These are phyloP conservation scores for Rhizopogon sp. DNA, from an alignment of 768 basidiomycete genomes.

Conservation along the genomic window DNA sequence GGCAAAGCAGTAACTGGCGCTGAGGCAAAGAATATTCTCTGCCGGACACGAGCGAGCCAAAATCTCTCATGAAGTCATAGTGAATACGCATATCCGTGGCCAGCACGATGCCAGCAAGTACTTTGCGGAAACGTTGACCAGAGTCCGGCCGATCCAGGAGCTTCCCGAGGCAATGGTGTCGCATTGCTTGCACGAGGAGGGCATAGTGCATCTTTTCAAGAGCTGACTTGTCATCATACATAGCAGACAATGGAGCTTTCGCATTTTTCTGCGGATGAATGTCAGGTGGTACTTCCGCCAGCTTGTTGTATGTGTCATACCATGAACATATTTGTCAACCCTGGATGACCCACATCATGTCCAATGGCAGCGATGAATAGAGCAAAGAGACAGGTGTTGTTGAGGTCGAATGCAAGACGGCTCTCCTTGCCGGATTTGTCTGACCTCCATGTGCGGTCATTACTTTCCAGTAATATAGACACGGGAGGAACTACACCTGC, in stretches of 20 bases:
- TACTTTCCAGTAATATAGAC: slow-evolving; percentile 49
- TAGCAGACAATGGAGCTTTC: slow-evolving; percentile 76
- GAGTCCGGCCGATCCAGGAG: slow-evolving; percentile 53
- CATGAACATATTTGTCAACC: slow-evolving; percentile 92
- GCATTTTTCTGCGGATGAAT: slow-evolving; percentile 75
- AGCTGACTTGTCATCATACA: slow-evolving; percentile 87
- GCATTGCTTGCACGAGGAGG: slow-evolving; percentile 74
- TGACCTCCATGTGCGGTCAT: slow-evolving; percentile 30
- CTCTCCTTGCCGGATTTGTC: slow-evolving; percentile 38
- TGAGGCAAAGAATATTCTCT: slow-evolving; percentile 32
- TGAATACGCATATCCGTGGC: slow-evolving; percentile 97
- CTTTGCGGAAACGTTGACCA: slow-evolving; percentile 55
- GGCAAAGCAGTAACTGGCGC: slow-evolving; percentile 72
- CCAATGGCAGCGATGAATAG: slow-evolving; percentile 91
- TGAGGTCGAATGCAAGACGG: slow-evolving; percentile 37
- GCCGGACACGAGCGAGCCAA: slow-evolving; percentile 45
- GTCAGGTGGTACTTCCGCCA: slow-evolving; percentile 6
- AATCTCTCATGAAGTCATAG: slow-evolving; percentile 71
- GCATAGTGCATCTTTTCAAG: slow-evolving; percentile 91
- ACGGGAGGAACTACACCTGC: slow-evolving; percentile 81
- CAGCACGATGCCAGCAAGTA: slow-evolving; percentile 78
- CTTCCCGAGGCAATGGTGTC: slow-evolving; percentile 68
- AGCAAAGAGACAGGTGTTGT: slow-evolving; percentile 73
- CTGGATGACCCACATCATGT: slow-evolving; percentile 97
- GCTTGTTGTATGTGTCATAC: slow-evolving; percentile 38